These are phyloP conservation scores for Trifolium repens DNA, from an alignment of 306 rosid genomes.

Conservation along the genomic window DNA sequence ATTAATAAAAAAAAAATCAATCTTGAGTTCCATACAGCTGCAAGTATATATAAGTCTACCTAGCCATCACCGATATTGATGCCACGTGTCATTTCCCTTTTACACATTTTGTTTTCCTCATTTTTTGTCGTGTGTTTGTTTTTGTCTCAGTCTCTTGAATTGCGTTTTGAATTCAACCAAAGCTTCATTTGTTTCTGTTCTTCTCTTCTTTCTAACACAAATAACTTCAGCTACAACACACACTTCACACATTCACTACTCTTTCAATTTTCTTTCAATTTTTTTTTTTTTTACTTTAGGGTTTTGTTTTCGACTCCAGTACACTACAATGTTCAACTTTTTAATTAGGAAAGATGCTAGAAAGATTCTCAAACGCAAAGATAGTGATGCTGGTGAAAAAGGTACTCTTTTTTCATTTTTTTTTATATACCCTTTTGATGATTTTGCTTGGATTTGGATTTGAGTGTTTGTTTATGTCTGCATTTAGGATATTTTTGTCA, in stretches of 20 bases:
- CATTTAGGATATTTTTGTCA: slow-evolving; percentile 37
- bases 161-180: slow-evolving; percentile 23
- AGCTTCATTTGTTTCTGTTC: slow-evolving; percentile 4
- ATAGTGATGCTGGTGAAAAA: slow-evolving; percentile 94
- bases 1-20: too few species aligned
- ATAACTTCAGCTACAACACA: slow-evolving; percentile 10
- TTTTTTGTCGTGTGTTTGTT: background rate
- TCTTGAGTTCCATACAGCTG: too few species aligned
- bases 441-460: slow-evolving; percentile 20
- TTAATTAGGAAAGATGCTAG: slow-evolving; percentile 68
- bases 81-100: background rate
- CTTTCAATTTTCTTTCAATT: slow-evolving; percentile 7
- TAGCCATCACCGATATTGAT: background rate
- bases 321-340: slow-evolving; percentile 67
- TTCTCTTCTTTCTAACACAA: background rate
- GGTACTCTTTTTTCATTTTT: slow-evolving; percentile 45
- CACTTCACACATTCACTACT: background rate
- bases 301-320: slow-evolving; percentile 16
- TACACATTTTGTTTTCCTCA: background rate
- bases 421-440: background rate
- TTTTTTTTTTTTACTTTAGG: slow-evolving; percentile 31
- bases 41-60: too few species aligned
- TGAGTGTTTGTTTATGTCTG: slow-evolving; percentile 24
- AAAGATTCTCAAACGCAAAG: slow-evolving; percentile 94
- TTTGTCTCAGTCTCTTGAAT: background rate